Conservation (phyloP, 106 monocot species). For the Acorus calamus region DNA sequence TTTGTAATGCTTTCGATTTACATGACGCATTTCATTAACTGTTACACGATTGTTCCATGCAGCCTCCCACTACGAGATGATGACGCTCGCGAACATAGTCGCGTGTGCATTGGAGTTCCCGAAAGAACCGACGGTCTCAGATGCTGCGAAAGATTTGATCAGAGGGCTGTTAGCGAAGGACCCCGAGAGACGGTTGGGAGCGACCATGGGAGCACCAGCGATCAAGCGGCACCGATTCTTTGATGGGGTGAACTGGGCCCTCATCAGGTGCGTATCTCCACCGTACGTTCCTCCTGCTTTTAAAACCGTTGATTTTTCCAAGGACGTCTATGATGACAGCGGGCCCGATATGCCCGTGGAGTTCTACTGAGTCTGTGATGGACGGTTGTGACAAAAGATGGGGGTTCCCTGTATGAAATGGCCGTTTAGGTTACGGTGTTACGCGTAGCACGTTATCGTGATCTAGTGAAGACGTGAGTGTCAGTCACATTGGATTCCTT, state of each 20-base stretch:
- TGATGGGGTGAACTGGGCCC: slow-evolving; percentile 74
- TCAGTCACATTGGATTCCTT: too few species aligned
- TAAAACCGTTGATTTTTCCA: slow-evolving; percentile 3
- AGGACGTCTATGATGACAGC: slow-evolving; percentile 46
- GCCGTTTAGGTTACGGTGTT: too few species aligned
- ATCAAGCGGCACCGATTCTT: slow-evolving; percentile 84
- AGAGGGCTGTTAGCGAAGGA: slow-evolving; percentile 58
- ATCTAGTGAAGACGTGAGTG: too few species aligned
- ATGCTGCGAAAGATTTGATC: slow-evolving; percentile 48
- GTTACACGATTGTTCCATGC: too few species aligned
- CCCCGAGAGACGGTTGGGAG: slow-evolving; percentile 53
- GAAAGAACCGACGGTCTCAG: slow-evolving; percentile 43
- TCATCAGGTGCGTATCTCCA: slow-evolving; percentile 61
- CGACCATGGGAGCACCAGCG: slow-evolving; percentile 59
- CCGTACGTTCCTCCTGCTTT: slow-evolving; percentile 62
- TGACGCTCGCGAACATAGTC: slow-evolving; percentile 87
- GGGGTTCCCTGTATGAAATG: not conserved
- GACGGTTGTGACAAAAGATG: not conserved
- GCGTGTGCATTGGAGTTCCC: slow-evolving; percentile 92
- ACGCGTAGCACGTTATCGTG: too few species aligned
- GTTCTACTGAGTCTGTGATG: slow-evolving; percentile 19
- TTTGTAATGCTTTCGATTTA: too few species aligned
- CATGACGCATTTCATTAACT: too few species aligned
- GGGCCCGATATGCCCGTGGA: slow-evolving; percentile 52
- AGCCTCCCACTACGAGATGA: slow-evolving; percentile 47